phyloP scores from a whole-genome alignment of 2,329 filamentous ascomycete species.

The Tolypocladium ovalisporum region DNA sequence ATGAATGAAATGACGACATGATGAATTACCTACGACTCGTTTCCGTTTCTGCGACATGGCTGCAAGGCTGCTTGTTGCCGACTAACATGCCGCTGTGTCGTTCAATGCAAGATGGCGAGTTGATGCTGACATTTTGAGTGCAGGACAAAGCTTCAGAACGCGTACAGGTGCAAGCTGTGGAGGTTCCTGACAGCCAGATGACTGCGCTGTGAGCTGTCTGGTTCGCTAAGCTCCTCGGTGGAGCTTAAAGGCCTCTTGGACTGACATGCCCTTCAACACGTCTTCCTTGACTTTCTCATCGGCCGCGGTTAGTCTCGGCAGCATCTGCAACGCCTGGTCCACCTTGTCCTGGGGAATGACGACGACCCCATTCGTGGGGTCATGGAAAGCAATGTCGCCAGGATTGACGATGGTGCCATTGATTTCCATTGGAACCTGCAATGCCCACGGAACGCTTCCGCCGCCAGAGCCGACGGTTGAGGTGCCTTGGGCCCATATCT shows the following conservation, averaged over 20 bases:
- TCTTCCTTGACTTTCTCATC: conserved; percentile 54
- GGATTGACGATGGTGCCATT: conserved; percentile 29
- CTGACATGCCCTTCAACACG: conserved; percentile 49
- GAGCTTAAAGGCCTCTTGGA: conserved; percentile 55
- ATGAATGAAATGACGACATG: conserved; percentile 29
- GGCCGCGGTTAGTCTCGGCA: conserved; percentile 38
- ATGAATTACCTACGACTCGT: conserved; percentile 4
- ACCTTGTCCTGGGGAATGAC: conserved; percentile 53
- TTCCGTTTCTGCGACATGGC: not conserved
- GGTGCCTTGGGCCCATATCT: conserved; percentile 45
- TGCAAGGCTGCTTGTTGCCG: not conserved
- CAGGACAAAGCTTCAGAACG: not conserved
- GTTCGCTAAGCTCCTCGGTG: conserved; percentile 31
- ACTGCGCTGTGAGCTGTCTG: not conserved
- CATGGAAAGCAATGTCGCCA: conserved; percentile 61
- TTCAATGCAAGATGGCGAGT: not conserved
- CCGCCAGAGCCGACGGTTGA: conserved; percentile 48
- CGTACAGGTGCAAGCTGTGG: not conserved
- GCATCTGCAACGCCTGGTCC: conserved; percentile 46
- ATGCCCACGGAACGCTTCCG: conserved; percentile 44
- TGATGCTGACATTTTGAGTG: not conserved
- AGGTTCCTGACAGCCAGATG: not conserved
- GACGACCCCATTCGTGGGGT: conserved; percentile 59
- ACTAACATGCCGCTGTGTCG: not conserved
- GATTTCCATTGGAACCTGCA: conserved; percentile 32